These are phyloP conservation scores for Russula emetica DNA, from an alignment of 768 basidiomycete species.

Conservation along the genomic window DNA sequence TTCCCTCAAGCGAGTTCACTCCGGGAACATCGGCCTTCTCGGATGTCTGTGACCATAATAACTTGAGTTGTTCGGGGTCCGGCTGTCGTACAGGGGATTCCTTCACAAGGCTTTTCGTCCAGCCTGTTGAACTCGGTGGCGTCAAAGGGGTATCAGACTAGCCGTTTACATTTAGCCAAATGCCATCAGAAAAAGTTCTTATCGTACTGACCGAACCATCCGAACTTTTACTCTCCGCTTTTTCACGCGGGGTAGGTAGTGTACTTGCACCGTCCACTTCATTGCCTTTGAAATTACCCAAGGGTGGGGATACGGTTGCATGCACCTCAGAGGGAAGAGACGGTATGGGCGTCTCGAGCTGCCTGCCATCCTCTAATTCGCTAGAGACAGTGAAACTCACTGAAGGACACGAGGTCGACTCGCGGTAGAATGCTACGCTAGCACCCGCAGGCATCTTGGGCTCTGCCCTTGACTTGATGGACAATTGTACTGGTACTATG, in stretches of 20 bases:
- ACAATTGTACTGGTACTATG: constrained; percentile 27
- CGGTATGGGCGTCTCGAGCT: not conserved
- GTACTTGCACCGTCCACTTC: constrained; percentile 22
- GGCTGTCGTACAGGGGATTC: constrained; percentile 65
- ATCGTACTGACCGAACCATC: constrained; percentile 50
- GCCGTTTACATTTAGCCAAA: constrained; percentile 33
- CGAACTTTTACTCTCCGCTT: constrained; percentile 47
- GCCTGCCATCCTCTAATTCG: constrained; percentile 51
- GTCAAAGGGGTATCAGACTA: constrained; percentile 45
- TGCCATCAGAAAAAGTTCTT: constrained; percentile 6
- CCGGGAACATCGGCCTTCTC: constrained; percentile 62
- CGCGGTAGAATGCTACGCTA: constrained; percentile 68
- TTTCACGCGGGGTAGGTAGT: constrained; percentile 34
- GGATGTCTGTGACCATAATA: constrained; percentile 77
- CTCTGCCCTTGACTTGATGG: constrained; percentile 48
- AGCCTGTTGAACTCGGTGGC: constrained; percentile 52
- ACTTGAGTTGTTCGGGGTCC: constrained; percentile 81
- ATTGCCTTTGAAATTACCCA: constrained; percentile 2
- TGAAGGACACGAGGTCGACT: constrained; percentile 46
- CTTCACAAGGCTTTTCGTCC: constrained; percentile 54
- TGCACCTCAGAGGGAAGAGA: constrained; percentile 16
- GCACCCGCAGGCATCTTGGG: constrained; percentile 71
- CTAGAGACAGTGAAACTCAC: constrained; percentile 79
- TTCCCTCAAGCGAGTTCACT: constrained; percentile 78
- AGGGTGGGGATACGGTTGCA: constrained; percentile 3